Evolutionary conservation across 2,329 filamentous ascomycete species (phyloP).

Genomic region (Apiospora sp.): DNA sequence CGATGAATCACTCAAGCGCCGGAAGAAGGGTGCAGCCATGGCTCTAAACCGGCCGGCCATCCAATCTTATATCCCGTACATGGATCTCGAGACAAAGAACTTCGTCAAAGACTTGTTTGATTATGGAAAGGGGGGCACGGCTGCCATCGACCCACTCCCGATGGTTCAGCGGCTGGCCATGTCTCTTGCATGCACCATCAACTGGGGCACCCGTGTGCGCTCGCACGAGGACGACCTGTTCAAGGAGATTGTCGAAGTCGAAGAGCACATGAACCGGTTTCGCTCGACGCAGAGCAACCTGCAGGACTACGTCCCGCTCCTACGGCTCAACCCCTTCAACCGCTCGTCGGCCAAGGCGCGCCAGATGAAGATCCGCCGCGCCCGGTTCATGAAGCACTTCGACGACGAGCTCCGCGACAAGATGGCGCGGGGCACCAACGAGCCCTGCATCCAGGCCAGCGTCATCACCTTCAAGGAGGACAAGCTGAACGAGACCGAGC

Average conservation of each 20-base stretch:
- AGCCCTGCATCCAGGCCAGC: slow-evolving; percentile 73
- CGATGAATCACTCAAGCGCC: slow-evolving; percentile 68
- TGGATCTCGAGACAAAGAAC: slow-evolving; percentile 69
- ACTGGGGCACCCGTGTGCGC: slow-evolving; percentile 70
- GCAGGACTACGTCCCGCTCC: slow-evolving; percentile 67
- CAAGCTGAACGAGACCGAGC: slow-evolving; percentile 67
- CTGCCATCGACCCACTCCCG: slow-evolving; percentile 69
- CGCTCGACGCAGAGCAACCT: slow-evolving; percentile 67
- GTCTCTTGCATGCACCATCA: slow-evolving; percentile 69
- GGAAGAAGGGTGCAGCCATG: slow-evolving; percentile 70
- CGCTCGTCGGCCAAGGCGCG: slow-evolving; percentile 64
- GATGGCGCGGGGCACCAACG: slow-evolving; percentile 66
- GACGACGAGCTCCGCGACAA: slow-evolving; percentile 66
- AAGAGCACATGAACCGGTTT: slow-evolving; percentile 67
- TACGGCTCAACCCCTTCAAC: slow-evolving; percentile 68
- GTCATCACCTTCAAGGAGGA: slow-evolving; percentile 70
- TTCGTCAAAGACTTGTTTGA: slow-evolving; percentile 68
- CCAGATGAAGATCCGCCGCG: slow-evolving; percentile 66
- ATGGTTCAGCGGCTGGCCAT: slow-evolving; percentile 72
- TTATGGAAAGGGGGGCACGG: slow-evolving; percentile 62
- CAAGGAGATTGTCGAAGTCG: slow-evolving; percentile 68
- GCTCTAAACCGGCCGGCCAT: slow-evolving; percentile 72
- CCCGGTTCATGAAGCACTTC: slow-evolving; percentile 65
- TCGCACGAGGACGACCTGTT: slow-evolving; percentile 68
- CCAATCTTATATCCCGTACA: slow-evolving; percentile 66